Base-by-base conservation (phyloP, 495 filamentous ascomycete species). In the Bryoglossum gracile region DNA sequence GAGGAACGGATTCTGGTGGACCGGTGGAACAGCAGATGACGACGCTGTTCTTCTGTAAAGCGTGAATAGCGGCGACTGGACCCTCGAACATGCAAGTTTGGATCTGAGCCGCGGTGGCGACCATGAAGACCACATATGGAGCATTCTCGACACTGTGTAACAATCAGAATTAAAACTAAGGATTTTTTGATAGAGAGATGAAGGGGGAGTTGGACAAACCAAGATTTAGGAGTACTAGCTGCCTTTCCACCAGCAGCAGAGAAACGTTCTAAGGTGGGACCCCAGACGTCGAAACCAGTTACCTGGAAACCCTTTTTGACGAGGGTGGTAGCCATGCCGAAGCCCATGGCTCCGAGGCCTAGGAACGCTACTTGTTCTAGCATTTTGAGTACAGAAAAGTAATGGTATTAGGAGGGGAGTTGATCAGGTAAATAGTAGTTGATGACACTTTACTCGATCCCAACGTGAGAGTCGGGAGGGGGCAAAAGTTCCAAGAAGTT, bases 271-370 rank as follows among this genome's bases (percentile, higher is more conserved):
- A 89, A 71, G 0, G 83, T 79, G n/a, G 83, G 81, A 1, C 68
- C 68, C 69, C 80, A 87, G 48, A 89, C 76, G 59, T 92, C 87
- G 61, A 79, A 92, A 39, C 83, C 85, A 26, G 78, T 84, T 16
- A 92, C 83, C 1, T 67, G 38, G 60, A 83, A 84, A 48, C 80
- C 80, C 35, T 78, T 65, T 57, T 81, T 82, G 53, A 89, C 66
- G 37, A 92, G 78, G 57, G 88, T 75, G 32, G 80, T 83, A 56
- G 87, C 86, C 84, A 90, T 58, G 54, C 86, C 86, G 61, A 86
- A 87, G 59, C 87, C 87, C 87, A 90, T 92, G 67, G 87, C 86
- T 54, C 87, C 87, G 5, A 92, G 82, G 71, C 87, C 87, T 49
- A 86, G 82, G 67, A 90, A 90, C 53, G 83, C 78, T 46, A 89